Conservation (phyloP, 73 alveolate genomes). For the Effrenium voratum region DNA sequence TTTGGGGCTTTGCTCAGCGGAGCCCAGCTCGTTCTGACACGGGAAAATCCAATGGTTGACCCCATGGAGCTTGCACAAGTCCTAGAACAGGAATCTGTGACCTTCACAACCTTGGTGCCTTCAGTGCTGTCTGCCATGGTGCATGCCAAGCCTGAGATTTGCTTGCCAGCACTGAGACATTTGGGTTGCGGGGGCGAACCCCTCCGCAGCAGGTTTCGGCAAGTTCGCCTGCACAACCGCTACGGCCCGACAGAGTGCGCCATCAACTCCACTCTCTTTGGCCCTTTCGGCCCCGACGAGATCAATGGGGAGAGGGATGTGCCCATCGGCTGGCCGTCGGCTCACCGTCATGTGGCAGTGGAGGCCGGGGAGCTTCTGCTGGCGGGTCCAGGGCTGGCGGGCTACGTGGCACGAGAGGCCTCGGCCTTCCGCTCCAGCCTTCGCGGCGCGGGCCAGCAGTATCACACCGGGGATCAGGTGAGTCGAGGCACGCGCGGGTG, state of each 20-base stretch:
- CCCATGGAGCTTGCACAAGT: slow-evolving; percentile 15
- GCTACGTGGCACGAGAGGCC: background rate
- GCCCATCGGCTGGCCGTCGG: slow-evolving; percentile 84
- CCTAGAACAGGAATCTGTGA: background rate
- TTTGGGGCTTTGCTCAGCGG: slow-evolving; percentile 82
- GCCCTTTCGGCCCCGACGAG: background rate
- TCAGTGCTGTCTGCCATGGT: slow-evolving; percentile 78
- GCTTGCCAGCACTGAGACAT: slow-evolving; percentile 37
- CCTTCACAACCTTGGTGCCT: slow-evolving; percentile 68
- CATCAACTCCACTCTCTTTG: slow-evolving; percentile 71
- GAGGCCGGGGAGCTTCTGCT: slow-evolving; percentile 46
- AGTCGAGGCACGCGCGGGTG: slow-evolving; percentile 35
- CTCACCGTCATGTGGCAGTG: slow-evolving; percentile 31
- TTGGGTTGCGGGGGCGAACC: slow-evolving; percentile 84
- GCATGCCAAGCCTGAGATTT: background rate
- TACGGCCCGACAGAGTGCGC: slow-evolving; percentile 88
- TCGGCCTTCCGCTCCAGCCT: background rate
- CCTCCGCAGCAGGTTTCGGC: slow-evolving; percentile 13
- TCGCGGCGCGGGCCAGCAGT: slow-evolving; percentile 50
- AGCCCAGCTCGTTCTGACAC: background rate
- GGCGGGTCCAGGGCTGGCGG: slow-evolving; percentile 58
- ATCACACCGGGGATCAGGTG: slow-evolving; percentile 61
- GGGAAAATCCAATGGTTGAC: slow-evolving; percentile 61
- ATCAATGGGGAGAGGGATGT: background rate
- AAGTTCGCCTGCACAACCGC: slow-evolving; percentile 40